Conservation (phyloP, 1,139 yeast genomes). For the Arxiozyma telluris region DNA sequence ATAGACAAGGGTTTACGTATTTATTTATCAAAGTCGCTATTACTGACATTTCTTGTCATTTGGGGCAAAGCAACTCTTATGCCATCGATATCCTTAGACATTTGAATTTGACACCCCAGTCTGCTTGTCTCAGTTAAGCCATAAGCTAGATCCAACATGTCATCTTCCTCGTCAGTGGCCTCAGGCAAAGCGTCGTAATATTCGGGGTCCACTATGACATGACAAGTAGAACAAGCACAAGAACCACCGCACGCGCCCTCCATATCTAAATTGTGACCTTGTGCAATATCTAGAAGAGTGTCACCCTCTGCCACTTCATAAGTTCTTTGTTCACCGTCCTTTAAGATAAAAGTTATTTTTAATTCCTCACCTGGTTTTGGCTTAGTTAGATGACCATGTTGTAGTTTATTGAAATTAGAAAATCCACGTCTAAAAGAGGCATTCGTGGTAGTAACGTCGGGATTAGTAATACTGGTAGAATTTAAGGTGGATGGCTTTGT, state of each 20-base stretch:
- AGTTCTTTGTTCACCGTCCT: constrained; percentile 76
- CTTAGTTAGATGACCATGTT: constrained; percentile 78
- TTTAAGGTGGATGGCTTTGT: background rate
- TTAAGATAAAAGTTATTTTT: constrained; percentile 81
- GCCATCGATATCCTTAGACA: constrained; percentile 88
- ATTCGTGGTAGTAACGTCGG: background rate
- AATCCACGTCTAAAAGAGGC: constrained; percentile 4
- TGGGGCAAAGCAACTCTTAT: constrained; percentile 94
- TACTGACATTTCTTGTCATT: constrained; percentile 87
- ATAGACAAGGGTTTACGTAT: background rate
- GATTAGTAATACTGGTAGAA: background rate
- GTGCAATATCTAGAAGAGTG: constrained; percentile 85
- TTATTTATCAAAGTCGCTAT: constrained; percentile 47
- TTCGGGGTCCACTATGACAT: constrained; percentile 91
- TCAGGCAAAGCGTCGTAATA: constrained; percentile 85
- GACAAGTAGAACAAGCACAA: constrained; percentile 98
- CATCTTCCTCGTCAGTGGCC: constrained; percentile 96
- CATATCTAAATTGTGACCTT: constrained; percentile 86
- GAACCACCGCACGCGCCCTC: constrained; percentile 99
- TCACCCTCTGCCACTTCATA: constrained; percentile 91
- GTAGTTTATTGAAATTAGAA: constrained; percentile 6
- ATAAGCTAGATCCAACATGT: constrained; percentile 94
- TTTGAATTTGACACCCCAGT: constrained; percentile 85
- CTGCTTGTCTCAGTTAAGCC: constrained; percentile 95
- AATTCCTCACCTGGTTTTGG: constrained; percentile 90